These are phyloP conservation scores for Phialocephala sp. DNA, from an alignment of 2,329 filamentous ascomycete species.

Conservation along the genomic window DNA sequence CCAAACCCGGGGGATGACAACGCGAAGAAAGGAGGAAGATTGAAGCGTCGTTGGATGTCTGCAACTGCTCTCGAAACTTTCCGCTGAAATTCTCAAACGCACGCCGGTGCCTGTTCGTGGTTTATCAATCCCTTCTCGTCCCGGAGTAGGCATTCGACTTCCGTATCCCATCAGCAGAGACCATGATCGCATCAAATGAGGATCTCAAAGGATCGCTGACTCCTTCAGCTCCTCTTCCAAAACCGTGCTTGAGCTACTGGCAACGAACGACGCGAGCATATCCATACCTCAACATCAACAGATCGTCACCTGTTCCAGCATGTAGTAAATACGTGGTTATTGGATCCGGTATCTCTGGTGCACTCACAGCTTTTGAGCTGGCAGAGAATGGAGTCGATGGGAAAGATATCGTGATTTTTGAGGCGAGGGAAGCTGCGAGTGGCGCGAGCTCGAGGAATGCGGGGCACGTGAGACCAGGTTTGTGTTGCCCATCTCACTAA, in stretches of 20 bases:
- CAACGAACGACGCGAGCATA: constrained; percentile 52
- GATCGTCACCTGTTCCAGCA: constrained; percentile 39
- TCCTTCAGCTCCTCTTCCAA: constrained; percentile 29
- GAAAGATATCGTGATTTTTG: constrained; percentile 42
- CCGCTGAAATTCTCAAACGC: background rate
- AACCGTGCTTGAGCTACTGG: constrained; percentile 49
- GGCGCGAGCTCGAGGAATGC: constrained; percentile 45
- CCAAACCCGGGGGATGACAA: background rate
- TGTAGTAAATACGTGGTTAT: constrained; percentile 25
- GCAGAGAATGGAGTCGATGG: constrained; percentile 25
- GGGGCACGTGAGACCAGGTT: constrained; percentile 40
- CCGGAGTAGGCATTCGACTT: background rate
- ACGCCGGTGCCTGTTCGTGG: background rate
- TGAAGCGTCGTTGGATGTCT: background rate
- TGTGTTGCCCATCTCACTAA: background rate
- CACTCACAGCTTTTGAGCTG: constrained; percentile 31
- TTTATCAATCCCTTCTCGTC: background rate
- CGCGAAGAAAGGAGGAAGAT: background rate
- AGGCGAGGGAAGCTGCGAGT: constrained; percentile 43
- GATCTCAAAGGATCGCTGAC: constrained; percentile 11
- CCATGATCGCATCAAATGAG: constrained; percentile 23
- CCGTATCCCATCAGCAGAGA: background rate
- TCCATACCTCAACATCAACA: constrained; percentile 48
- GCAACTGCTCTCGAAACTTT: background rate
- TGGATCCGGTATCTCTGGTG: constrained; percentile 29